Conservation (phyloP, 2,329 filamentous ascomycete species). For the Arthrocladium fulminans region DNA sequence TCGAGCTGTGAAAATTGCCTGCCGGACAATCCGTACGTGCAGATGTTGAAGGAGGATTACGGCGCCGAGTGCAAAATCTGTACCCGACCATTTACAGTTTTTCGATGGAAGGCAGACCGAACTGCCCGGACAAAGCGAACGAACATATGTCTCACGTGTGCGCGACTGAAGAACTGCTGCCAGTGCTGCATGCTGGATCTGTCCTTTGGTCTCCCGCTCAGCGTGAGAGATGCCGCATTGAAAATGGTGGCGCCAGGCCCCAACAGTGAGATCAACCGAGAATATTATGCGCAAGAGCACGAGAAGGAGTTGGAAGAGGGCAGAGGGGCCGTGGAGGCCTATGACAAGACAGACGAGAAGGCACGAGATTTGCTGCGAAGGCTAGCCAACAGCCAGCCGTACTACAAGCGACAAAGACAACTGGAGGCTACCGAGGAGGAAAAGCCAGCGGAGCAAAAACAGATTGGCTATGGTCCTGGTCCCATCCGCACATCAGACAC, state of each 20-base stretch:
- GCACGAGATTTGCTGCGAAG: conserved; percentile 77
- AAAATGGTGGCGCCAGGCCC: conserved; percentile 97
- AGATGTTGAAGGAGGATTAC: conserved; percentile 97
- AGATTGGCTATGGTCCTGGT: conserved; percentile 52
- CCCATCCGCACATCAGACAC: conserved; percentile 68
- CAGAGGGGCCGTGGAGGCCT: conserved; percentile 72
- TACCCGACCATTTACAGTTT: conserved; percentile 90
- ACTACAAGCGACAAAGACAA: conserved; percentile 78
- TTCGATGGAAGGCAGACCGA: conserved; percentile 88
- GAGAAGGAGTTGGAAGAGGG: conserved; percentile 93
- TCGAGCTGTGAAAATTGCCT: conserved; percentile 72
- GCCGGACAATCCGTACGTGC: conserved; percentile 92
- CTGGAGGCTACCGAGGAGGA: conserved; percentile 50
- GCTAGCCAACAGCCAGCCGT: conserved; percentile 85
- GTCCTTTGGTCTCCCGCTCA: conserved; percentile 88
- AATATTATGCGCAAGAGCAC: conserved; percentile 97
- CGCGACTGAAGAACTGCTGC: conserved; percentile 95
- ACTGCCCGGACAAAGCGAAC: conserved; percentile 87
- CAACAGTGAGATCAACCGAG: conserved; percentile 82
- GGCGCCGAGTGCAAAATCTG: conserved; percentile 82
- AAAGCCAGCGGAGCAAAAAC: conserved; percentile 35
- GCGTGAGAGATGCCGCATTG: conserved; percentile 86
- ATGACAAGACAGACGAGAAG: conserved; percentile 96
- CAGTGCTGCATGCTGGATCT: conserved; percentile 98
- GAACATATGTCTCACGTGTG: conserved; percentile 93